Evolutionary conservation across 768 basidiomycete genomes (phyloP), one percentile per base, ranked within the genome.

Genomic region (Boletus fagicola): DNA sequence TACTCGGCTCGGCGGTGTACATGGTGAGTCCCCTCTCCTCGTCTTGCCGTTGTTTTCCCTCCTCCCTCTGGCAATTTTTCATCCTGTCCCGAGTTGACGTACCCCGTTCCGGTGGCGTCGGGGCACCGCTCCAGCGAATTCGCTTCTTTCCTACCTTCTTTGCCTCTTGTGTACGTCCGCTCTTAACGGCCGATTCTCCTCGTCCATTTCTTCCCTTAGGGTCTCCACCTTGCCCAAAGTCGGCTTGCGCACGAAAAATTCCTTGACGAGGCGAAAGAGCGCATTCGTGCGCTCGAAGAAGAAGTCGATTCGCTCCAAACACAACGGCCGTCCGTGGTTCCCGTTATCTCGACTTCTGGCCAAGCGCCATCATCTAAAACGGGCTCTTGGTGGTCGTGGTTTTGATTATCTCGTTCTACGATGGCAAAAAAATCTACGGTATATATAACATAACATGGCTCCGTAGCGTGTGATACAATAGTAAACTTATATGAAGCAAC

Each of bases 1-100:
- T 93, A 51, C 77, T 93, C 13, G 91, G 90, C 18, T 90, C 89
- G 51, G 87, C 85, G 10, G 80, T 92, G 54, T 92, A 90, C 73
- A 76, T 90, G 63, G 90, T 89, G 67, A 56, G 80, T 60, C 38
- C 38, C 35, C 35, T 12, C 10, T 36, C 31, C 35, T 28, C 26
- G 8, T 39, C 42, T 7, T 28, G 28, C 28, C 28, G 28, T 51
- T 18, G 10, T 49, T 46, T 36, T n/a, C 12, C n/a, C 9, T 24
- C 51, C 51, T 54, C 26, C 39, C 51, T 33, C 54, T 44, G 53
- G 54, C 54, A 54, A 35, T 39, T 42, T 50, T 47, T 40, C 39
- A 42, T 35, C 39, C 15, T 30, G 28, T 39, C 43, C 31, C 24
- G 5, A 10, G 42, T 16, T 22, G 51, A 35, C 52, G 11, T 31